Evolutionary conservation across 352 stramenopile genomes (phyloP).

Genomic region (Phytopythium kandeliae): DNA sequence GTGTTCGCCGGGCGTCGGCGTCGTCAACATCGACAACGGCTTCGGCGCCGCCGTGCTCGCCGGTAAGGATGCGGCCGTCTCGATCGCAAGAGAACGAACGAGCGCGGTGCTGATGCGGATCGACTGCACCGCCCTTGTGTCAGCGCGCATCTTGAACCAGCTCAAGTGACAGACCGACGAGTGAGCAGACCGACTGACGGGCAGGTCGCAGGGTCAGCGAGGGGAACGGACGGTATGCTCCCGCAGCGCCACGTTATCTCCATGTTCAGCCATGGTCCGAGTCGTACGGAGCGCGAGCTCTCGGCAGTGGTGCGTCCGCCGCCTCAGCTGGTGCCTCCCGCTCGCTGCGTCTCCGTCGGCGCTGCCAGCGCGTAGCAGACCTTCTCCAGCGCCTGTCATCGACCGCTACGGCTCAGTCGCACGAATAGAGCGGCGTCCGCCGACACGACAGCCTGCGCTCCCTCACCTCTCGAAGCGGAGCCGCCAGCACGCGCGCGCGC

Average conservation of each 20-base stretch:
- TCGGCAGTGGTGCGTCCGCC: neutral
- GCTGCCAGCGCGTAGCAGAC: neutral
- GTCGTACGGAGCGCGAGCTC: too few species aligned
- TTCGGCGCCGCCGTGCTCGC: constrained; percentile 95
- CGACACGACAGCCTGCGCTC: neutral
- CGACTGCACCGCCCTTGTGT: neutral
- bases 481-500: neutral
- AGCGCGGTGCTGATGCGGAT: too few species aligned
- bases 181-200: too few species aligned
- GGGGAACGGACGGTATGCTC: too few species aligned
- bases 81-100: neutral
- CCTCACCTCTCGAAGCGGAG: neutral
- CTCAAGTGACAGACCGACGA: too few species aligned
- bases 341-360: neutral
- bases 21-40: constrained; percentile 99
- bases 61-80: constrained; percentile 23
- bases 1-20: constrained; percentile 96
- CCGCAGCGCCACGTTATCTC: too few species aligned
- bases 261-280: too few species aligned
- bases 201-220: too few species aligned
- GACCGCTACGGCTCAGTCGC: neutral
- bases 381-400: neutral
- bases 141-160: constrained; percentile 9
- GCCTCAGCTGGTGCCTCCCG: neutral
- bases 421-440: too few species aligned